Evolutionary conservation across 1,139 yeast species (phyloP), one percentile per base, ranked within the genome.

Genomic region (Citeromyces hawaiiensis): DNA sequence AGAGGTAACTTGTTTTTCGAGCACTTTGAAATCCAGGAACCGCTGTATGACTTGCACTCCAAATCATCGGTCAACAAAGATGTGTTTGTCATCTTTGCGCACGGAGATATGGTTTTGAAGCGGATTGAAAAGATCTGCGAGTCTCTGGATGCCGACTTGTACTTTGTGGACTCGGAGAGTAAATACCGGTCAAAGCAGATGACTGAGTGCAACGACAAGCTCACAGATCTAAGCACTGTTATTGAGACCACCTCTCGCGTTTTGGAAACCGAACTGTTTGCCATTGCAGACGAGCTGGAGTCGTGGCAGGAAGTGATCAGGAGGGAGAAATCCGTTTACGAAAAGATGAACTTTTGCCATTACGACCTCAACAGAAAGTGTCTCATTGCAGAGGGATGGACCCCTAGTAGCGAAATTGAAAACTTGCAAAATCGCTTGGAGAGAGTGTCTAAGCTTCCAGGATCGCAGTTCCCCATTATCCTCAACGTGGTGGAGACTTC

Each of bases 311-410:
- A 72, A 43, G 64, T 70, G n/a, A 62, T 80, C 39, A 79, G 75
- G 41, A 64, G 83, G 47, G 94, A 83, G 56, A 80, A 79, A 52
- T 76, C 81, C 4, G 80, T 82, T 18, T 79, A 74, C 53, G 65
- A 70, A 31, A 68, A 80, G 8, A 68, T 82, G 72, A 82, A 82
- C 55, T 60, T 63, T 35, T 80, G 85, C 53, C 77, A 74, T 54
- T 76, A 73, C 50, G 87, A 79, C 51, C 66, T 70, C 38, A 68
- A 74, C 23, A 75, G 88, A 56, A 70, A 70, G 51, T 70, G 77
- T 21, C 64, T 82, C 45, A 68, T 80, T 36, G 83, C 80, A 13
- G 91, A 82, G 63, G 93, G 91, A 27, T 83, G 93, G 93, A 64
- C 79, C 13, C 91, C 93, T 41, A 65, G 72, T 2, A 72, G 73